Conservation (phyloP, 2,329 filamentous ascomycete species). For the Fragosphaeria purpurea region DNA sequence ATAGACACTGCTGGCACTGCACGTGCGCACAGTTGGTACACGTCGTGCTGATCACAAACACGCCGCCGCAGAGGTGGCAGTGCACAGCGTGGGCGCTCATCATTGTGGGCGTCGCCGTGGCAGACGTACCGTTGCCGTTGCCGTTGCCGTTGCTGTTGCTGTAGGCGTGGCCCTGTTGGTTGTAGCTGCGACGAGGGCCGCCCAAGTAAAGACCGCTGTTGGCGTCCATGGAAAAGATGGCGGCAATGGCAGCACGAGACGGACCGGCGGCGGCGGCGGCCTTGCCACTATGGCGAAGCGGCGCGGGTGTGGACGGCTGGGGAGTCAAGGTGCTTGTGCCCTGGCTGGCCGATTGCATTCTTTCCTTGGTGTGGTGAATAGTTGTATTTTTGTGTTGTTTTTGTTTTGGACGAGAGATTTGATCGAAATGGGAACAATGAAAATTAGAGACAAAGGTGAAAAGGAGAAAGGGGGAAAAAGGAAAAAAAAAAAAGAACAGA, state of each 20-base stretch:
- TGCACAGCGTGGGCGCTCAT: slow-evolving; percentile 33
- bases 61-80: slow-evolving; percentile 45
- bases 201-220: too few relatives aligned
- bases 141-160: background rate
- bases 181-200: background rate
- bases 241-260: too few relatives aligned
- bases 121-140: too few relatives aligned
- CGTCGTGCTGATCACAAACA: slow-evolving; percentile 47
- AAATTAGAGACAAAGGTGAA: background rate
- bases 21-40: slow-evolving; percentile 41
- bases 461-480: background rate
- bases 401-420: background rate
- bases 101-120: background rate
- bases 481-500: background rate
- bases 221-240: too few relatives aligned
- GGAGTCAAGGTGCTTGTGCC: too few relatives aligned
- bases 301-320: too few relatives aligned
- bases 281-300: too few relatives aligned
- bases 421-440: background rate
- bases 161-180: slow-evolving; percentile 1
- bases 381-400: background rate
- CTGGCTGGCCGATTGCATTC: too few relatives aligned
- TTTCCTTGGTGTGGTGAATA: background rate
- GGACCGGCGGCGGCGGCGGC: too few relatives aligned
- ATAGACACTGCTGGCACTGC: slow-evolving; percentile 38